A percentile compares a stretch with the other conserved stretches of the same genome.
Evolutionary conservation across 208 protist genomes (phyloP).

Genomic region (Trypanosoma cruzi): DNA sequence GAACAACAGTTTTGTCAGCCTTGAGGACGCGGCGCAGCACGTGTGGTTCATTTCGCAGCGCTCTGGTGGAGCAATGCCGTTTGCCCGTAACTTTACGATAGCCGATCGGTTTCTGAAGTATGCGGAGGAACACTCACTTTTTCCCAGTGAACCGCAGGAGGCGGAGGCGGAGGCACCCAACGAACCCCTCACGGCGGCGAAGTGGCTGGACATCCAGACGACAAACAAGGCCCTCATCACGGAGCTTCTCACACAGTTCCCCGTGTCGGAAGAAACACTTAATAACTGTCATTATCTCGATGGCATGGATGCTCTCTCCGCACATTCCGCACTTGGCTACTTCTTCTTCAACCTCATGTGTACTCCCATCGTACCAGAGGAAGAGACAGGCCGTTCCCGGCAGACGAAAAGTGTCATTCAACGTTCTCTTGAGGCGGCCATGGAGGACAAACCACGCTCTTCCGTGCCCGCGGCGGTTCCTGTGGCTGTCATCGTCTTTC

Average conservation of each 20-base stretch:
- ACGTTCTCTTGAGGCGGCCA: constrained; percentile 80
- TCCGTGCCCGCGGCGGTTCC: constrained; percentile 53
- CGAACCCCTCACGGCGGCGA: constrained; percentile 12
- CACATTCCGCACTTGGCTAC: constrained; percentile 49
- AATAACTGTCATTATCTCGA: constrained; percentile 70
- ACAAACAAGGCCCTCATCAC: constrained; percentile 38
- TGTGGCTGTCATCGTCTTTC: constrained; percentile 75
- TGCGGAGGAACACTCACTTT: constrained; percentile 34
- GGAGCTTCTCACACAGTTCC: constrained; percentile 62
- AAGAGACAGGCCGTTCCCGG: background rate
- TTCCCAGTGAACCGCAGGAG: constrained; percentile 26
- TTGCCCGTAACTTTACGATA: constrained; percentile 57
- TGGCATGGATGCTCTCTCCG: constrained; percentile 55
- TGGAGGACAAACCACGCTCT: constrained; percentile 36
- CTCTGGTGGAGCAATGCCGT: constrained; percentile 38
- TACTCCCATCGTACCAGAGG: constrained; percentile 44
- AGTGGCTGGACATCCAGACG: constrained; percentile 86
- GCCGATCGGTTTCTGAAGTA: constrained; percentile 51
- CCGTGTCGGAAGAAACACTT: constrained; percentile 55
- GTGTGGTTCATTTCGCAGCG: constrained; percentile 77
- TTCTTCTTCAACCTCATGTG: constrained; percentile 77
- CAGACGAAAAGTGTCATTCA: constrained; percentile 72
- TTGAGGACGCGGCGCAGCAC: constrained; percentile 67
- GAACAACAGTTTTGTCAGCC: constrained; percentile 36
- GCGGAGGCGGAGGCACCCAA: background rate